Evolutionary conservation across 768 basidiomycete genomes (phyloP), one percentile per base, ranked within the genome.

Genomic region (Mycena sanguinolenta): DNA sequence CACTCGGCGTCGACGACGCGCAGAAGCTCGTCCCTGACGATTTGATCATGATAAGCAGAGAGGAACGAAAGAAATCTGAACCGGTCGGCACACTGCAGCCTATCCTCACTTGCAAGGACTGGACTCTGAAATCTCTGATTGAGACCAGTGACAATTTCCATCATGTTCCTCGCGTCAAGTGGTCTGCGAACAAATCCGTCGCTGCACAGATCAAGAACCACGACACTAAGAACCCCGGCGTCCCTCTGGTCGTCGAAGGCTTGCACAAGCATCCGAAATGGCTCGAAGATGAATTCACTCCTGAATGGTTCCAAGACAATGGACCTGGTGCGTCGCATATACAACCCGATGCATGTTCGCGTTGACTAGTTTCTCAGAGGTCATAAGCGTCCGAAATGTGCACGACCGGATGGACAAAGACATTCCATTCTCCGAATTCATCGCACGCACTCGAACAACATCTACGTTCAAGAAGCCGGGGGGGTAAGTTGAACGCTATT

Each of bases 181-280:
- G 79, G 0, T 72, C 71, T 13, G 71, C 78, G 36, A 74, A 77
- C 4, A 75, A 87, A 27, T 65, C 77, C 3, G 63, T 75, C 2
- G 76, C 30, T 7, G 30, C 13, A 2, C 65, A 76, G 42, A 84
- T 94, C 34, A 71, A 78, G 34, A 60, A 80, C 12, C 84, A 88
- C 54, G 92, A 94, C 55, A 57, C 70, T 5, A 70, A 75, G 19
- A 53, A 38, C 28, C 8, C 16, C 3, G 92, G 92, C 1, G 69
- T 79, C 16, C 94, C 94, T 0, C 73, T 94, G 58, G 86, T 95
- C 30, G 85, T 96, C 19, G 81, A 88, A 66, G 87, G 86, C 17
- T 89, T 88, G 79, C 88, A 94, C 62, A 78, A 86, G 58, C 84
- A 86, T 53, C 72, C 80, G 0, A 69, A 76, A 3, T 95, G 95